Percentiles rank a stretch among this genome's conserved stretches.
These are phyloP conservation scores for Yamadazyma diospyri DNA, from an alignment of 1,139 yeast species.

Conservation along the genomic window DNA sequence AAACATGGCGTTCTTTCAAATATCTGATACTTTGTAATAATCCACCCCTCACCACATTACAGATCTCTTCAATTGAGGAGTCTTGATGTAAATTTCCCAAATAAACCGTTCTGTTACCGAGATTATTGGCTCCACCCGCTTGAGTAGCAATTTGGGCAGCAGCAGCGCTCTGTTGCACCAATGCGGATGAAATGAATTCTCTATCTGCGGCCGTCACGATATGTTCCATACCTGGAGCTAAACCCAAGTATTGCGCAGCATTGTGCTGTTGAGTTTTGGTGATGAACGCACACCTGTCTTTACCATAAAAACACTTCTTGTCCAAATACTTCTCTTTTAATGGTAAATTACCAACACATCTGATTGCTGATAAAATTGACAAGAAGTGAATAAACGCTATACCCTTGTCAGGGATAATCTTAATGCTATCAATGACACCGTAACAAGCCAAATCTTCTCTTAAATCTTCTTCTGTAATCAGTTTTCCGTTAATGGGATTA, in stretches of 20 bases:
- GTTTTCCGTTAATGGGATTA: constrained; percentile 41
- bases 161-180: constrained; percentile 65
- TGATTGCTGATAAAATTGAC: constrained; percentile 53
- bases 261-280: constrained; percentile 95
- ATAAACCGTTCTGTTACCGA: constrained; percentile 90
- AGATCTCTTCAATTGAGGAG: constrained; percentile 84
- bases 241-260: constrained; percentile 91
- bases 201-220: constrained; percentile 78
- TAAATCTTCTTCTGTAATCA: constrained; percentile 57
- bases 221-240: constrained; percentile 88
- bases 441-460: constrained; percentile 46
- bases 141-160: constrained; percentile 73
- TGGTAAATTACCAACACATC: constrained; percentile 58
- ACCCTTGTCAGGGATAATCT: constrained; percentile 55
- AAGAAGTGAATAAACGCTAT: constrained; percentile 62
- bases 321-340: constrained; percentile 52
- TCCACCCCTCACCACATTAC: constrained; percentile 94
- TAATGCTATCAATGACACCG: constrained; percentile 56
- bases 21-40: constrained; percentile 70
- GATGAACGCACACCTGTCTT: constrained; percentile 68
- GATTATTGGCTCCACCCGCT: constrained; percentile 73
- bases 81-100: constrained; percentile 84
- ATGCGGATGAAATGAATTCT: constrained; percentile 55
- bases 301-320: constrained; percentile 58
- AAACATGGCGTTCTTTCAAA: constrained; percentile 78